Percentiles rank a stretch among this genome's conserved stretches.
phyloP scores from a whole-genome alignment of 139 green algal species.

The Protoeuglena noctilucae region DNA sequence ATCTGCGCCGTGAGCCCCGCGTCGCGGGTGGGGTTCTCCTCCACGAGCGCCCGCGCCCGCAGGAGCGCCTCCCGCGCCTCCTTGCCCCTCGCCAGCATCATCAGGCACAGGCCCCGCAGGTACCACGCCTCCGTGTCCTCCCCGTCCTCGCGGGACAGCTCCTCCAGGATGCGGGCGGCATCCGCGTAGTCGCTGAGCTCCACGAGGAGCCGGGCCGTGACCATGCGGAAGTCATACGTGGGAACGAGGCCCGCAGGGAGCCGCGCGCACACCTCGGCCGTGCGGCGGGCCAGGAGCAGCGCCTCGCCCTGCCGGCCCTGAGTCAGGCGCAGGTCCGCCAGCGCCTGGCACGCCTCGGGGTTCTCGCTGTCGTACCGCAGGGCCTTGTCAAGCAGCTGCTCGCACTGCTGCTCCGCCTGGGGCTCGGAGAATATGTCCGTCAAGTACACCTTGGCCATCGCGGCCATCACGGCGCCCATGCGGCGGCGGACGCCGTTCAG shows the following conservation, averaged over 20 bases:
- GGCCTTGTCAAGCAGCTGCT: slow-evolving; percentile 6
- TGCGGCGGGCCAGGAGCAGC: slow-evolving; percentile 3
- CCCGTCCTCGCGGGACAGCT: slow-evolving; percentile 6
- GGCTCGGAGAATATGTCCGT: slow-evolving; percentile 7
- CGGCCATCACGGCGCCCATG: slow-evolving; percentile 4
- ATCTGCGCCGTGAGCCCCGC: slow-evolving; percentile 7
- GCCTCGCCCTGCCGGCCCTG: slow-evolving; percentile 8
- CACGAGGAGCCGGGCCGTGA: slow-evolving; percentile 9
- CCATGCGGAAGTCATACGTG: slow-evolving; percentile 10
- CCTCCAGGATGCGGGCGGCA: slow-evolving; percentile 1
- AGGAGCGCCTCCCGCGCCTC: background rate
- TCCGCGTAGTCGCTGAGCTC: slow-evolving; percentile 10
- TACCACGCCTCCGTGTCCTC: slow-evolving; percentile 13
- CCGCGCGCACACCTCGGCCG: slow-evolving; percentile 4
- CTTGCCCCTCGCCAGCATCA: background rate
- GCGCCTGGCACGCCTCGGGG: slow-evolving; percentile 11
- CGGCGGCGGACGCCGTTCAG: background rate
- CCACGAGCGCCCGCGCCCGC: slow-evolving; percentile 3
- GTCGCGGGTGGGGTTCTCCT: background rate
- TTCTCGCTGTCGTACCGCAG: slow-evolving; percentile 4
- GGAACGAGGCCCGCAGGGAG: background rate
- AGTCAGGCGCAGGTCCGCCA: slow-evolving; percentile 9
- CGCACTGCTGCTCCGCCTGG: slow-evolving; percentile 2
- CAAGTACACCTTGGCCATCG: slow-evolving; percentile 11
- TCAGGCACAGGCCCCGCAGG: slow-evolving; percentile 8